Evolutionary conservation across 2,329 filamentous ascomycete genomes (phyloP).

Genomic region (Pestalotiopsis sp.): DNA sequence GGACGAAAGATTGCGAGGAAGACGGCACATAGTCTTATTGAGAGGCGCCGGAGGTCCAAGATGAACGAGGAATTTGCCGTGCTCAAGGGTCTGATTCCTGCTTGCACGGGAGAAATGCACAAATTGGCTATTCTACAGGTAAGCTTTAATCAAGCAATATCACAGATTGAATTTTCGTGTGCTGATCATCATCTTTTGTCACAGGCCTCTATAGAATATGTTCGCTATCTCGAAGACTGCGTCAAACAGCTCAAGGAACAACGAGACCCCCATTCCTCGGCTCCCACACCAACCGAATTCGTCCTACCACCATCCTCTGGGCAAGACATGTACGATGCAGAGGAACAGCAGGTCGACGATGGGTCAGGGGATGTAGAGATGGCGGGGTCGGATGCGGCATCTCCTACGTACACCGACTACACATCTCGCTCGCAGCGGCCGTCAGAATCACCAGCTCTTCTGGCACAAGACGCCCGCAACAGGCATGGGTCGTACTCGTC

Average conservation of each 20-base stretch:
- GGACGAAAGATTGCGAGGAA: slow-evolving; percentile 95
- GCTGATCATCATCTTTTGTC: not conserved
- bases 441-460: slow-evolving; percentile 55
- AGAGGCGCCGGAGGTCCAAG: slow-evolving; percentile 85
- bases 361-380: slow-evolving; percentile 61
- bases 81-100: slow-evolving; percentile 92
- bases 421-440: slow-evolving; percentile 40
- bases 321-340: slow-evolving; percentile 27
- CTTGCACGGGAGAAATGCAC: slow-evolving; percentile 97
- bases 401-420: slow-evolving; percentile 44
- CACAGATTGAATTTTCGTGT: not conserved
- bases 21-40: slow-evolving; percentile 94
- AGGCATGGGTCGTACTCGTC: slow-evolving; percentile 59
- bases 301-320: slow-evolving; percentile 30
- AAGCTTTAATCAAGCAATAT: slow-evolving; percentile 14
- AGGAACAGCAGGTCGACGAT: slow-evolving; percentile 42
- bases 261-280: slow-evolving; percentile 37
- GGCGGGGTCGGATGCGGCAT: slow-evolving; percentile 54
- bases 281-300: slow-evolving; percentile 32
- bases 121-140: slow-evolving; percentile 95
- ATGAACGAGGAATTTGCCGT: slow-evolving; percentile 99
- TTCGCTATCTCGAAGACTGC: slow-evolving; percentile 91
- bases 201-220: slow-evolving; percentile 93
- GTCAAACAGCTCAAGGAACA: slow-evolving; percentile 76
- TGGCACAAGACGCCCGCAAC: slow-evolving; percentile 46